phyloP scores from a whole-genome alignment of 1,139 yeast species.

The Williopsis jadinii region DNA sequence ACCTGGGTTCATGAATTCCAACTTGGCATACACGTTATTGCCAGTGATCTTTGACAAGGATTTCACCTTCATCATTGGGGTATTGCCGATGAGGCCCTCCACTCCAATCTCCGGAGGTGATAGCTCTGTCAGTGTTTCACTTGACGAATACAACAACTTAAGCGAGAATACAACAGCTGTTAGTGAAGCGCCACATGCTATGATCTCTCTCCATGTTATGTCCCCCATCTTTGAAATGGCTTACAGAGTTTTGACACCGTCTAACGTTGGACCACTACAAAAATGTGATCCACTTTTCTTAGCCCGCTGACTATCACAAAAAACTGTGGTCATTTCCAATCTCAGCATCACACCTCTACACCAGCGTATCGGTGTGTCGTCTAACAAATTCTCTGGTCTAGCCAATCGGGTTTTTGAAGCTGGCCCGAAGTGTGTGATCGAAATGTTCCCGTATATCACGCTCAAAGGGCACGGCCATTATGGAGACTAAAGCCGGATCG shows the following conservation, averaged over 20 bases:
- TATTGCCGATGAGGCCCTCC: constrained; percentile 75
- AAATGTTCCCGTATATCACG: too few species aligned
- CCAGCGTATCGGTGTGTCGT: too few species aligned
- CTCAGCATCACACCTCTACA: neutral
- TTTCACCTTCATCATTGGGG: constrained; percentile 74
- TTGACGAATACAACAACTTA: constrained; percentile 3
- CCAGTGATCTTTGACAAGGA: constrained; percentile 75
- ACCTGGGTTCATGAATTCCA: constrained; percentile 85
- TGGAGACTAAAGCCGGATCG: too few species aligned
- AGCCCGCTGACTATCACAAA: too few species aligned
- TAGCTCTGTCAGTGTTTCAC: constrained; percentile 10
- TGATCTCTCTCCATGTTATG: constrained; percentile 20
- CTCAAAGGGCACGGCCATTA: too few species aligned
- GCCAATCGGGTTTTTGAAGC: too few species aligned
- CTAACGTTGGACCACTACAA: neutral
- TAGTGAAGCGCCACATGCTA: constrained; percentile 16
- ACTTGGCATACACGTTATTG: constrained; percentile 77
- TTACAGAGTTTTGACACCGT: neutral
- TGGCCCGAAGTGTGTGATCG: too few species aligned
- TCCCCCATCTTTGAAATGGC: neutral
- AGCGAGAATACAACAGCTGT: constrained; percentile 10
- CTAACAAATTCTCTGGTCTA: too few species aligned
- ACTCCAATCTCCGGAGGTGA: constrained; percentile 34
- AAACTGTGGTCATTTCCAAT: too few species aligned
- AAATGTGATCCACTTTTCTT: neutral